These are phyloP conservation scores for Beauveria varroae DNA, from an alignment of 2,329 filamentous ascomycete genomes.

Conservation along the genomic window DNA sequence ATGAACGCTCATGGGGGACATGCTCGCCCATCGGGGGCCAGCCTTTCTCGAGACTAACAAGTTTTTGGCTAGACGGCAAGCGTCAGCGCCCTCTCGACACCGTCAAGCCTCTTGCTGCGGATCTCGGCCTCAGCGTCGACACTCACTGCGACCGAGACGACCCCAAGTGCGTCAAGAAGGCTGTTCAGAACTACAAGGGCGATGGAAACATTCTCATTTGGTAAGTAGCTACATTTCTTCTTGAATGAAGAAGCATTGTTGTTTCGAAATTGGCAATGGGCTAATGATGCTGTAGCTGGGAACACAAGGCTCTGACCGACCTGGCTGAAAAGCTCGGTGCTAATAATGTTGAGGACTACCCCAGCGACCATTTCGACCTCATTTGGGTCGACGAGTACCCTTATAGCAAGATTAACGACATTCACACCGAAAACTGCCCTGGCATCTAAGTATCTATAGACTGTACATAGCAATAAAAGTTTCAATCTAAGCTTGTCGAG, in stretches of 20 bases:
- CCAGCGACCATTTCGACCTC: slow-evolving; percentile 41
- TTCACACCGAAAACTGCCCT: slow-evolving; percentile 44
- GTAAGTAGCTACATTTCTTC: slow-evolving; percentile 19
- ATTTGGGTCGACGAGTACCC: slow-evolving; percentile 50
- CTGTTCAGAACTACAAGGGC: slow-evolving; percentile 39
- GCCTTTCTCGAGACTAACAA: neutral
- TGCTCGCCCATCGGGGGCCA: too few species aligned
- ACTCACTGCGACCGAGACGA: slow-evolving; percentile 50
- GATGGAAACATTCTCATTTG: slow-evolving; percentile 52
- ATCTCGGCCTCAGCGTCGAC: slow-evolving; percentile 48
- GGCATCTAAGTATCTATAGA: slow-evolving; percentile 21
- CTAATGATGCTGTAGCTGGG: slow-evolving; percentile 37
- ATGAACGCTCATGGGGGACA: too few species aligned
- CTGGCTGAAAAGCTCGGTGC: slow-evolving; percentile 46
- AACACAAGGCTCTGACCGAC: slow-evolving; percentile 45
- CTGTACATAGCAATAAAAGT: neutral
- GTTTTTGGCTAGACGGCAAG: slow-evolving; percentile 32
- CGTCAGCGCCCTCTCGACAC: slow-evolving; percentile 48
- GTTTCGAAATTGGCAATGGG: neutral
- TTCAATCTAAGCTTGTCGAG: neutral
- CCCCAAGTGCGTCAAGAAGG: slow-evolving; percentile 42
- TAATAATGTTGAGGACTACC: slow-evolving; percentile 41
- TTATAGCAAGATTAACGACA: slow-evolving; percentile 37
- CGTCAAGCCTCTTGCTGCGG: slow-evolving; percentile 46
- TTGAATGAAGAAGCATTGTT: too few species aligned